Evolutionary conservation across 2,329 filamentous ascomycete species (phyloP).

Genomic region (Botrytis byssoidea): DNA sequence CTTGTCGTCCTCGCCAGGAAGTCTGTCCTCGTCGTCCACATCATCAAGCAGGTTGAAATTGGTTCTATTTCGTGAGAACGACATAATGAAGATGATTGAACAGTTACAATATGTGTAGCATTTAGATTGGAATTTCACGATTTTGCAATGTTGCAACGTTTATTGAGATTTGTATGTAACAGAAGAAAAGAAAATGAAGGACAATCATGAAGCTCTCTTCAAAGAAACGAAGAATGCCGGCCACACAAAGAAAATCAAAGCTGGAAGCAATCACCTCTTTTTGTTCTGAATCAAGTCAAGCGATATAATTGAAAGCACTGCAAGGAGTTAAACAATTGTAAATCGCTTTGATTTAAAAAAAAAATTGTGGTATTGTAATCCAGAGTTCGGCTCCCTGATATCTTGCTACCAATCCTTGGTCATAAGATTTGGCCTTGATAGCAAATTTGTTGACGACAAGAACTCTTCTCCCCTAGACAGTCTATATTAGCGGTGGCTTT

Average conservation of each 20-base stretch:
- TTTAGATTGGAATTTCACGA: neutral
- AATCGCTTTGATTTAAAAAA: neutral
- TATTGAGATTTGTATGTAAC: neutral
- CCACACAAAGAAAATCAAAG: slow-evolving; percentile 4
- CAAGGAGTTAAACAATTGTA: slow-evolving; percentile 5
- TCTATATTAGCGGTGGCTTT: neutral
- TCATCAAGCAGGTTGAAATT: neutral
- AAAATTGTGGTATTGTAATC: neutral
- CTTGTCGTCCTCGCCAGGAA: neutral
- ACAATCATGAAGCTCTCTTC: slow-evolving; percentile 8
- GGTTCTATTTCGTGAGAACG: slow-evolving; percentile 1
- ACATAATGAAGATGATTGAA: neutral
- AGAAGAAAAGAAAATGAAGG: neutral
- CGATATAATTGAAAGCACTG: neutral
- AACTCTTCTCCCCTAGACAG: neutral
- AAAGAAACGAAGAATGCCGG: slow-evolving; percentile 19
- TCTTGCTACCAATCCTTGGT: slow-evolving; percentile 14
- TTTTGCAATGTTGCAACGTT: neutral
- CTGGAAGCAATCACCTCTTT: slow-evolving; percentile 18
- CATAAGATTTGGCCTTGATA: slow-evolving; percentile 1
- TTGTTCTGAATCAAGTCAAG: slow-evolving; percentile 1
- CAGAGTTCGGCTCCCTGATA: neutral
- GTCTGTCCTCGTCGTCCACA: neutral
- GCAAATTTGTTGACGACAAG: neutral
- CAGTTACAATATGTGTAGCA: neutral